Percentiles rank a stretch among this genome's conserved stretches.
Evolutionary conservation across 768 basidiomycete genomes (phyloP).

Genomic region (Xerocomus brunneocitrinus): DNA sequence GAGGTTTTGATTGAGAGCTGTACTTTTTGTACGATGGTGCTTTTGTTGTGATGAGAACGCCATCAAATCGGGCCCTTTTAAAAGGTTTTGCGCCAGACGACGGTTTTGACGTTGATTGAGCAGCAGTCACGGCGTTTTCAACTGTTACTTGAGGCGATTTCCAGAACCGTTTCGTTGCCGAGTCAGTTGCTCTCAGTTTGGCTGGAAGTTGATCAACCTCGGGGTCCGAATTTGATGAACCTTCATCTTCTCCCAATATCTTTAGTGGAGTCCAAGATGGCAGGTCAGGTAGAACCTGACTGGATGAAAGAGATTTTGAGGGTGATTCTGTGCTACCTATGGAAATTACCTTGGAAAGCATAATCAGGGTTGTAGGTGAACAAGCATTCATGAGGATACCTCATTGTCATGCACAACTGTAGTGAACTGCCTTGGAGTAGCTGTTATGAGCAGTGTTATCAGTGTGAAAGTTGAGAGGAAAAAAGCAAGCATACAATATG

Average conservation of each 20-base stretch:
- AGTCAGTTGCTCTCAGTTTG: neutral
- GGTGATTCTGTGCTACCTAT: conserved; percentile 5
- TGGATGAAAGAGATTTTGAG: neutral
- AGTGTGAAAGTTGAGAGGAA: neutral
- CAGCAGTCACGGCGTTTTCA: neutral
- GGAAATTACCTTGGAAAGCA: conserved; percentile 8
- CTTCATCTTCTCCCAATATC: neutral
- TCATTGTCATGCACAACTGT: conserved; percentile 8
- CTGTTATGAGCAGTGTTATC: neutral
- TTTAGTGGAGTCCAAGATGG: conserved; percentile 23
- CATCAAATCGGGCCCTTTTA: conserved; percentile 21
- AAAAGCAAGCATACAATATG: conserved; percentile 12
- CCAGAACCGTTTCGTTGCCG: neutral
- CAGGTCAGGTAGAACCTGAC: conserved; percentile 11
- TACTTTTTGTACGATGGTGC: neutral
- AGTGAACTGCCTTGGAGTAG: conserved; percentile 15
- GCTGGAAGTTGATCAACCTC: conserved; percentile 8
- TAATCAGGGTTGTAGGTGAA: conserved; percentile 2
- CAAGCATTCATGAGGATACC: conserved; percentile 5
- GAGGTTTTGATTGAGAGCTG: neutral
- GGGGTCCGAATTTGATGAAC: neutral
- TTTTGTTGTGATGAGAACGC: conserved; percentile 20
- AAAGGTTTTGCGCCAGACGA: neutral
- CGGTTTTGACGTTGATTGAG: neutral
- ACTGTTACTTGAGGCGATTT: neutral